Conservation (phyloP, 2,329 filamentous ascomycete species). For the Erysiphe pulchra region DNA sequence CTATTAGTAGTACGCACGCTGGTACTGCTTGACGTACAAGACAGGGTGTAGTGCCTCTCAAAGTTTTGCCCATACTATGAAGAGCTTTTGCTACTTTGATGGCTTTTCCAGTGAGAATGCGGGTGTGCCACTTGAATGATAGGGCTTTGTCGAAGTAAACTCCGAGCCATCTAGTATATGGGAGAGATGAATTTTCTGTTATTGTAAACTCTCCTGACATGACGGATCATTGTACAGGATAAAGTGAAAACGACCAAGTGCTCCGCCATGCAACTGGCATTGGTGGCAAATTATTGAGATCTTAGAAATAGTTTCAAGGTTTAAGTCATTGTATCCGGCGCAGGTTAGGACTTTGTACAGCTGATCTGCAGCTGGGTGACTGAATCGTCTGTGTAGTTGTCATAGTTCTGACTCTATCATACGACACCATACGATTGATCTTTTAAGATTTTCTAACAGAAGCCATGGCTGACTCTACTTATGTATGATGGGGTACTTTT, state of each 20-base stretch:
- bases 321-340: not conserved
- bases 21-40: too few species aligned
- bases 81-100: too few species aligned
- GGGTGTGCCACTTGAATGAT: too few species aligned
- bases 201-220: too few species aligned
- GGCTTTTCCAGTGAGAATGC: too few species aligned
- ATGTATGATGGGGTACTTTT: not conserved
- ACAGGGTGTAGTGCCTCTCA: too few species aligned
- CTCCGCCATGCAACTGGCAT: slow-evolving; percentile 1
- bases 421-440: not conserved
- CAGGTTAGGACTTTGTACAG: not conserved
- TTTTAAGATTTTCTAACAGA: not conserved
- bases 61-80: too few species aligned
- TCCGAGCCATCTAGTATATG: too few species aligned
- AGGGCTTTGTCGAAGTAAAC: too few species aligned
- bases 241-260: not conserved
- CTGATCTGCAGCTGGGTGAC: not conserved
- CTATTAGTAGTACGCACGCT: too few species aligned
- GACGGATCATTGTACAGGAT: not conserved
- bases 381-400: not conserved
- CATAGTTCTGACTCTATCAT: not conserved
- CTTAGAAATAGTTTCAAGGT: not conserved
- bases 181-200: too few species aligned
- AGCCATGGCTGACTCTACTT: not conserved
- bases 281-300: not conserved